These are phyloP conservation scores for Quercus bicolor DNA, from an alignment of 306 rosid species.

Conservation along the genomic window DNA sequence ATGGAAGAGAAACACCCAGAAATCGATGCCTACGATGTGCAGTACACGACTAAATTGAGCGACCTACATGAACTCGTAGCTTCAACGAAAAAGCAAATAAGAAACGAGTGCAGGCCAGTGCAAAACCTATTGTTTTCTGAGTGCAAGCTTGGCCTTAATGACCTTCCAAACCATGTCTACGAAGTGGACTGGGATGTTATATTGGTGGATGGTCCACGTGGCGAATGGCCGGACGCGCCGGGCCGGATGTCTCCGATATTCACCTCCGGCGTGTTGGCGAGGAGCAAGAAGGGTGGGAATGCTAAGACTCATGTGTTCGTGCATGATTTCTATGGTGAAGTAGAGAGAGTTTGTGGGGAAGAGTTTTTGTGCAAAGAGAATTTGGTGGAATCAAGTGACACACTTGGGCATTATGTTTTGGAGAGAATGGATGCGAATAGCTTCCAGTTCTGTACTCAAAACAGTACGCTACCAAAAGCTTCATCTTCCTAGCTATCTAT, in stretches of 20 bases:
- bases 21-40: constrained; percentile 87
- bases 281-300: constrained; percentile 88
- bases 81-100: constrained; percentile 56
- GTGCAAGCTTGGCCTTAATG: constrained; percentile 80
- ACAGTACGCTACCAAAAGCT: constrained; percentile 23
- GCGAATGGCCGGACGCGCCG: constrained; percentile 92
- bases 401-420: constrained; percentile 72
- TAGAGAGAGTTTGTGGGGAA: constrained; percentile 59
- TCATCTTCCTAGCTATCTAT: constrained; percentile 16
- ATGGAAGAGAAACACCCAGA: constrained; percentile 85
- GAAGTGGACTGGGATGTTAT: constrained; percentile 93
- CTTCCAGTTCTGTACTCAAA: constrained; percentile 65
- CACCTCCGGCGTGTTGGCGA: constrained; percentile 81
- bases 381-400: constrained; percentile 66
- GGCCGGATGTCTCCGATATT: constrained; percentile 81
- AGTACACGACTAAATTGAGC: constrained; percentile 73
- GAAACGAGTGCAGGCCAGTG: constrained; percentile 86
- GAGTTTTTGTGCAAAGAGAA: constrained; percentile 82
- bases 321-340: constrained; percentile 68
- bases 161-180: constrained; percentile 89
- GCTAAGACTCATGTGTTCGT: constrained; percentile 84
- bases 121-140: constrained; percentile 86
- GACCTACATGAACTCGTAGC: constrained; percentile 65
- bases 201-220: constrained; percentile 82
- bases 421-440: constrained; percentile 79